Evolutionary conservation across 2,329 filamentous ascomycete species (phyloP), one percentile per base, ranked within the genome.

Genomic region (Aureobasidium melanogenum): DNA sequence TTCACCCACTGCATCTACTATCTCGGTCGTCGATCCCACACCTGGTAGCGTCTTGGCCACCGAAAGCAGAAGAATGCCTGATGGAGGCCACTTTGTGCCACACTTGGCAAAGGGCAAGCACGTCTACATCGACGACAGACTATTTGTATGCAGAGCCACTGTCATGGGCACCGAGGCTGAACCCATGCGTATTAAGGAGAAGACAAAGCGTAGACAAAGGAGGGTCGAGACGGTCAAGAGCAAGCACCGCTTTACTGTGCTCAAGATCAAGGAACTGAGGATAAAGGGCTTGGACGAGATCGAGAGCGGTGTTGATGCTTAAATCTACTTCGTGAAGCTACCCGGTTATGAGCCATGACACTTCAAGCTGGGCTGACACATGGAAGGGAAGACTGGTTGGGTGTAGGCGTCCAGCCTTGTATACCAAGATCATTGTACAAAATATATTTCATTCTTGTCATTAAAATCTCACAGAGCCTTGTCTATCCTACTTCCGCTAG

Each of bases 241-340:
- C 80, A 97, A 99, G 82, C 90, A 96, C 72, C 82, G 84, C 69
- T 96, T 88, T 75, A 99, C 94, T 2, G 84, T 96, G 24, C 71
- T 99, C 75, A 82, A 86, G 70, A 88, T 99, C 65, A 88, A 88
- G 71, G 89, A 97, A 75, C 72, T 97, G 65, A 87, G 83, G 71
- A 80, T 96, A 5, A 83, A 79, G 74, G 77, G 75, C 28, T 64
- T 81, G 63, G 82, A 84, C 55, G 78, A 83, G 71, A 73, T 84
- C 69, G 77, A 76, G 63, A 74, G 75, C 22, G 41, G 54, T 58
- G 5, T 39, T 7, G 56, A 57, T 47, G 54, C 30, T 57, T 57
- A 19, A 43, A 5, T 14, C 19, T 26, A 24, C 3, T 15, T 54
- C 10, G 12, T 22, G 36, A 54, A 5, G 14, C 24, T 28, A 14